phyloP scores from a whole-genome alignment of 2,329 filamentous ascomycete species.

The Colletotrichum horii region DNA sequence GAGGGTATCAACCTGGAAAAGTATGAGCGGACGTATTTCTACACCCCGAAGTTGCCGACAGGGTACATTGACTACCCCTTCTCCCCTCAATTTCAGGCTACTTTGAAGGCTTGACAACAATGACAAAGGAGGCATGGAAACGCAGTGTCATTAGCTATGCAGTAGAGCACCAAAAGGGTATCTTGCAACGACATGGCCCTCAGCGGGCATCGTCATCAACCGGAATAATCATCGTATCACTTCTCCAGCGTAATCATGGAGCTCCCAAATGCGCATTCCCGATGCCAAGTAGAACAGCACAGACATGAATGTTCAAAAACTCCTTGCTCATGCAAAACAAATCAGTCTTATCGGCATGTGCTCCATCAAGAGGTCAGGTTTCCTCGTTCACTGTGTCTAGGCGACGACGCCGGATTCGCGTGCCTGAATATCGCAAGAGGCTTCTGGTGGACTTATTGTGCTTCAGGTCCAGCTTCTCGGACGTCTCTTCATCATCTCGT shows the following conservation, averaged over 20 bases:
- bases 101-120: neutral
- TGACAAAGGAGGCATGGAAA: neutral
- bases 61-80: conserved; percentile 30
- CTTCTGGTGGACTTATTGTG: conserved; percentile 6
- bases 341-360: neutral
- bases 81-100: conserved; percentile 25
- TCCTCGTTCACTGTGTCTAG: conserved; percentile 15
- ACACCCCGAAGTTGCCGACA: conserved; percentile 25
- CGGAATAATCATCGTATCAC: neutral
- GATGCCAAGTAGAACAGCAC: neutral
- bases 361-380: neutral
- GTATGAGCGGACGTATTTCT: conserved; percentile 33
- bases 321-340: neutral
- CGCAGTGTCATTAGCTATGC: neutral
- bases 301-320: neutral
- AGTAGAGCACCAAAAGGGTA: neutral
- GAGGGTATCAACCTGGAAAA: conserved; percentile 28
- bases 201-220: neutral
- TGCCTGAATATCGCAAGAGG: neutral
- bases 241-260: neutral
- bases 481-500: neutral
- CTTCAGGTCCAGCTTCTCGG: neutral
- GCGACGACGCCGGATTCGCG: neutral
- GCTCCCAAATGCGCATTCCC: neutral
- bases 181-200: neutral